Percentiles rank a stretch among this genome's conserved stretches.
Evolutionary conservation across 1,284 basidiomycete genomes (phyloP).

Genomic region (Athelia sp.): DNA sequence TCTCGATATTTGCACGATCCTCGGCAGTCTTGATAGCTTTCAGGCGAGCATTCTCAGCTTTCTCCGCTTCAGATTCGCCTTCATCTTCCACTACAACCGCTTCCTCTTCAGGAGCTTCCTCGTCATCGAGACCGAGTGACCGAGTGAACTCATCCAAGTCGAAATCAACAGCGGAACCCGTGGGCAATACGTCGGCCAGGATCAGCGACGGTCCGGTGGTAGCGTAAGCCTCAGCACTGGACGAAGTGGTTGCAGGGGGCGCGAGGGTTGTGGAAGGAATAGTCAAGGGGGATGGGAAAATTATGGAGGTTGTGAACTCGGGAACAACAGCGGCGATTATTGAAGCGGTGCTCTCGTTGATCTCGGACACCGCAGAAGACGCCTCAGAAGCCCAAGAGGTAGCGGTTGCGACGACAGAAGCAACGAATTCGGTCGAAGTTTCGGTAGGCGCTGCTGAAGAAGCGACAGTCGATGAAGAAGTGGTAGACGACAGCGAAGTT

Average conservation of each 20-base stretch:
- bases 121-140: constrained; percentile 42
- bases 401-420: neutral
- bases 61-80: constrained; percentile 32
- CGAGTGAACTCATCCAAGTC: constrained; percentile 48
- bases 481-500: neutral
- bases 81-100: neutral
- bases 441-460: neutral
- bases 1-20: constrained; percentile 52
- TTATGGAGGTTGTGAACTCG: neutral
- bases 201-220: constrained; percentile 2
- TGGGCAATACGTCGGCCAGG: constrained; percentile 6
- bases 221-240: neutral
- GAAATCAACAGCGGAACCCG: constrained; percentile 23
- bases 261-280: too few relatives aligned
- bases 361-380: too few relatives aligned
- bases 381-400: too few relatives aligned
- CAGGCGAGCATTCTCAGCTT: constrained; percentile 24
- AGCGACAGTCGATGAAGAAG: neutral
- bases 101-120: constrained; percentile 1
- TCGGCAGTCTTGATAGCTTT: constrained; percentile 35
- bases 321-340: neutral
- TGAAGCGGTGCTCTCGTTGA: too few relatives aligned
- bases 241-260: constrained; percentile 9
- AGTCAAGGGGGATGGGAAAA: neutral
- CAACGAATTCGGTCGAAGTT: neutral